Evolutionary conservation across 2,329 filamentous ascomycete species (phyloP), one percentile per base, ranked within the genome.

Genomic region (Curvularia spicifera): DNA sequence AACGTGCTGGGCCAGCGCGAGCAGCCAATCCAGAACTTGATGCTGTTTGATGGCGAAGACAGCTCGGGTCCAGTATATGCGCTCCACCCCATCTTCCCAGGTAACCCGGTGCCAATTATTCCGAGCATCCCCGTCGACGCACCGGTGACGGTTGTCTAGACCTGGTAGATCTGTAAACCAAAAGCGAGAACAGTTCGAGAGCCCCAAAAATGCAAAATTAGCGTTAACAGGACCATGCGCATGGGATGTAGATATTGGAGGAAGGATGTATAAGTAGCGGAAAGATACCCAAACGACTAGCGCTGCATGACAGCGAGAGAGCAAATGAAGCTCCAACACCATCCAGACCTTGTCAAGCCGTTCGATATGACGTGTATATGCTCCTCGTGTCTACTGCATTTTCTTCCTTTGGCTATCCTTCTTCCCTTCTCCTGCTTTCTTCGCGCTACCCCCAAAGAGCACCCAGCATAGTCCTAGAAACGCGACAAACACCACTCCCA

Each of bases 21-120:
- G 79, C 95, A 97, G 77, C 95, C 95, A 0, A 90, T 99, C 42
- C 95, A 99, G 79, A 99, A 99, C 76, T 87, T 97, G 75, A 85
- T 97, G 49, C 82, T 98, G 20, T 97, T 98, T 70, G 93, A 98
- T 75, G 93, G 93, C 13, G 90, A 91, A 67, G 85, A 84, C 45
- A 90, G 91, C 77, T 86, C 91, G 64, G 91, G 90, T 0, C 87
- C 87, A 1, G 88, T 95, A 65, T 97, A 95, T 74, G 85, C 92
- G 1, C 81, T 98, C 42, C 91, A 96, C 72, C 91, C 92, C 0
- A 82, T 84, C 63, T 84, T 84, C 50, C 61, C 64, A 4, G 68
- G 65, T 15, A 66, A 66, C 12, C 62, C 67, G 7, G 51, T 73
- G 10, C 69, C 70, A 1, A 64, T 68, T 13, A 64, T 74, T 15